Conservation (phyloP, 768 basidiomycete species). For the Exidia glandulosa region DNA sequence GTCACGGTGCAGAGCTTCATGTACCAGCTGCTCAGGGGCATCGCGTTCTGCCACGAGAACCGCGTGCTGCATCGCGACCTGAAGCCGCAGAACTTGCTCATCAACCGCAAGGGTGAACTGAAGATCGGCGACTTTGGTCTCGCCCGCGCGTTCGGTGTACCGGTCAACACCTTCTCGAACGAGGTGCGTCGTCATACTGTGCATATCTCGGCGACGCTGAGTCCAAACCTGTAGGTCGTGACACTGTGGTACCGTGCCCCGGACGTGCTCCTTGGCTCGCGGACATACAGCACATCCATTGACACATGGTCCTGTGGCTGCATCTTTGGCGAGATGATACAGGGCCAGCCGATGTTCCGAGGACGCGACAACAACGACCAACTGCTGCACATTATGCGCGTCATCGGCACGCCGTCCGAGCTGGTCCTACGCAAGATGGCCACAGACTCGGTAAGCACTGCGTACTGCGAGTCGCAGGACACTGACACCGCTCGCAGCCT, state of each 20-base stretch:
- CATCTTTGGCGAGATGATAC: conserved; percentile 99
- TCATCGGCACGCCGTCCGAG: conserved; percentile 91
- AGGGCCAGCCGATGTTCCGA: conserved; percentile 90
- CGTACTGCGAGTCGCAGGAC: neutral
- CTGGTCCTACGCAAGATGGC: conserved; percentile 78
- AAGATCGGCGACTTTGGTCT: conserved; percentile 98
- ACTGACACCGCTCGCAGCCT: conserved; percentile 36
- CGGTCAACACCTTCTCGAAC: conserved; percentile 98
- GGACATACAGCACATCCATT: conserved; percentile 96
- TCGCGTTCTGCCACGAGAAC: conserved; percentile 97
- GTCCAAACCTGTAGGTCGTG: conserved; percentile 53
- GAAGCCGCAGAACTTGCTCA: conserved; percentile 39
- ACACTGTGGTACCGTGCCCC: conserved; percentile 99
- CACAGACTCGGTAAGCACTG: conserved; percentile 65
- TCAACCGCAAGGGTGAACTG: conserved; percentile 98
- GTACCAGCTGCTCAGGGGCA: conserved; percentile 94
- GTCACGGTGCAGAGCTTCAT: conserved; percentile 89
- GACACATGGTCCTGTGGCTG: conserved; percentile 99
- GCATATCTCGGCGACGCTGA: neutral
- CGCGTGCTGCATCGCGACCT: conserved; percentile 82
- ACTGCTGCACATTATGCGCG: conserved; percentile 90
- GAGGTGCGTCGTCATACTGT: conserved; percentile 48
- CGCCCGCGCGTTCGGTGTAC: conserved; percentile 94
- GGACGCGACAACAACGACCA: conserved; percentile 97
- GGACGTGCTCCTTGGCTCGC: conserved; percentile 90